Evolutionary conservation across 208 protist species (phyloP), one percentile per base, ranked within the genome.

Genomic region (Vickermania ingenoplastis): DNA sequence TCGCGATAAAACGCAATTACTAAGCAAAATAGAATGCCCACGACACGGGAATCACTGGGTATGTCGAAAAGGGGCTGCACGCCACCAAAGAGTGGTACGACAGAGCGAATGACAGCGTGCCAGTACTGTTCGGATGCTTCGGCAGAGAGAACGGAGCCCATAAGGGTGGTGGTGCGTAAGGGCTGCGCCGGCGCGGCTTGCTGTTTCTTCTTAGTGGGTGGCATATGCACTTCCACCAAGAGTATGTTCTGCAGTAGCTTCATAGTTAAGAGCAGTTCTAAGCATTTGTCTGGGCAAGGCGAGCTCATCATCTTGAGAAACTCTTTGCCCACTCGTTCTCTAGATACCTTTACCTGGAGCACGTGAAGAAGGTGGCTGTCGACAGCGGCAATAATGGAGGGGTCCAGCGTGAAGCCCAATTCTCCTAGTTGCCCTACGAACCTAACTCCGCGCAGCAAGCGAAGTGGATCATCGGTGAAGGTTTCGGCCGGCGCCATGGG

Each of bases 391-490:
- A 63, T 51, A 23, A 92, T 76, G 21, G 65, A 66, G 27, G 67
- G 56, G 64, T 94, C 83, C 29, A 98, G 69, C 1, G 59, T 13
- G 65, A 97, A 98, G 57, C 76, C 65, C 24, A 96, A 78, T n/a
- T 71, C 62, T 24, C 81, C 79, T 5, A 98, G 83, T 58, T 92
- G 83, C 1, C 81, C 79, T 23, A 92, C 79, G 70, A 98, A 98
- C 29, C 96, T 80, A 31, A 98, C 76, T 5, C 90, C 84, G 26
- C 96, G 83, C 49, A 98, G 77, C 3, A 97, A 75, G 11, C 97
- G 81, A 23, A 99, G 74, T 2, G 97, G 97, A 71, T 99, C 97
- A 54, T 97, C 93, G 3, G 24, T 61, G 58, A 97, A 96, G 21
- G 93, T 97, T 22, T 81, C 73, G 11, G 51, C 57, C 14, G 93